Evolutionary conservation across 768 basidiomycete species (phyloP), one percentile per base, ranked within the genome.

Genomic region (Trametes gibbosa): DNA sequence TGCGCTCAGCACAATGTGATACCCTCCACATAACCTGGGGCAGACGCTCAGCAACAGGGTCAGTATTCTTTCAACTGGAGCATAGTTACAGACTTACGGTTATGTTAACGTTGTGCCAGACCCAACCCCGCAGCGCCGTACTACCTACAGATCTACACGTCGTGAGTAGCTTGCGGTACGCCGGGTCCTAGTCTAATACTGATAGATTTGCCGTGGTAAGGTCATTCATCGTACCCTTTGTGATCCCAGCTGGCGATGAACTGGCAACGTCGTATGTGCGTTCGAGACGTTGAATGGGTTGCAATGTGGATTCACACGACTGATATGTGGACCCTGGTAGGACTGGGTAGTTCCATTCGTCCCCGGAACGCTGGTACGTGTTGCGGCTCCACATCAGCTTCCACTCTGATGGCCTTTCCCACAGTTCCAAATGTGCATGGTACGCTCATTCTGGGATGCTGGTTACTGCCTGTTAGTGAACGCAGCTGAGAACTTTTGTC

Each of bases 371-470:
- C 72, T 76, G 69, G 82, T 83, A 55, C 61, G 75, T 65, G 19
- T 12, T 13, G 24, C 12, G 37, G 13, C 40, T 25, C 5, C 12
- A 34, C 23, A 8, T 48, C 1, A n/a, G 25, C 58, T 32, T 14
- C 14, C 24, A 9, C 24, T 3, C n/a, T 62, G 23, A 39, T 6
- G 14, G 7, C 47, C 21, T 8, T 47, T 40, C 53, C 32, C 48
- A 27, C 66, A 84, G 80, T 87, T 84, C 68, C 84, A 86, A 75
- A 82, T 84, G 64, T 87, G 85, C 74, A 86, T 87, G 84, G 84
- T 84, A 29, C 9, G 46, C 9, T 17, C 3, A 19, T 42, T 12
- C 9, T 37, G 19, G 29, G 29, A 32, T 32, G 29, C 21, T 32
- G 8, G 10, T 12, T n/a, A 9, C n/a, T 29, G 19, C 3, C 32